Conservation (phyloP, 2,329 filamentous ascomycete genomes). For the Aureobasidium sp. region DNA sequence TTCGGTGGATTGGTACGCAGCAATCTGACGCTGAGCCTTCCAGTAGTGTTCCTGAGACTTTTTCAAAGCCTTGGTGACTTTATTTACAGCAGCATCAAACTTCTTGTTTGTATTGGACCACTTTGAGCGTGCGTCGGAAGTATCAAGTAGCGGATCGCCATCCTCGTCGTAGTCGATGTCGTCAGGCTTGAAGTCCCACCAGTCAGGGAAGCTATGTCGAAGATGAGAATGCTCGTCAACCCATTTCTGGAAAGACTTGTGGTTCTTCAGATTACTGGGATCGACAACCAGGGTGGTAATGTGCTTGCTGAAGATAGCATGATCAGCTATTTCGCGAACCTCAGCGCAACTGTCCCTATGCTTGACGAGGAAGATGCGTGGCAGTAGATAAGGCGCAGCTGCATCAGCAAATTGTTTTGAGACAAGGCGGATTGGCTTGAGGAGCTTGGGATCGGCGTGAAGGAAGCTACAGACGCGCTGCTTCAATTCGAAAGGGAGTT, state of each 20-base stretch:
- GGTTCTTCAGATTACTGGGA: not conserved
- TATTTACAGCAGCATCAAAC: not conserved
- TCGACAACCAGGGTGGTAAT: not conserved
- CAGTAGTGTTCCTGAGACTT: not conserved
- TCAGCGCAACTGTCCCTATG: not conserved
- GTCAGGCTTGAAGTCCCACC: not conserved
- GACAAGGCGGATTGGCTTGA: not conserved
- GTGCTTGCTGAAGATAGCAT: not conserved
- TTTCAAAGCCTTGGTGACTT: not conserved
- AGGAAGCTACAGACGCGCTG: constrained; percentile 6
- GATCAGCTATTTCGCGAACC: not conserved
- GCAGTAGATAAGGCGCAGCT: not conserved
- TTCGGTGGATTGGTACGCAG: not conserved
- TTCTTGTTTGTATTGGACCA: not conserved
- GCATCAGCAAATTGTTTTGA: not conserved
- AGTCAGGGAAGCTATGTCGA: not conserved
- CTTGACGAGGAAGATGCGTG: not conserved
- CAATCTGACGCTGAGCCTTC: not conserved
- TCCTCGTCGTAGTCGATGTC: not conserved
- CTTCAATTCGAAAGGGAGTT: not conserved
- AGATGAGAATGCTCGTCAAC: not conserved
- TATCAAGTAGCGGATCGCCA: not conserved
- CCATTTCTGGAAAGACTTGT: not conserved
- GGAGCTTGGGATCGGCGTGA: not conserved
- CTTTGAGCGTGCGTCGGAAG: not conserved